Evolutionary conservation across 2,329 filamentous ascomycete species (phyloP).

Genomic region (Clonostachys sp.): DNA sequence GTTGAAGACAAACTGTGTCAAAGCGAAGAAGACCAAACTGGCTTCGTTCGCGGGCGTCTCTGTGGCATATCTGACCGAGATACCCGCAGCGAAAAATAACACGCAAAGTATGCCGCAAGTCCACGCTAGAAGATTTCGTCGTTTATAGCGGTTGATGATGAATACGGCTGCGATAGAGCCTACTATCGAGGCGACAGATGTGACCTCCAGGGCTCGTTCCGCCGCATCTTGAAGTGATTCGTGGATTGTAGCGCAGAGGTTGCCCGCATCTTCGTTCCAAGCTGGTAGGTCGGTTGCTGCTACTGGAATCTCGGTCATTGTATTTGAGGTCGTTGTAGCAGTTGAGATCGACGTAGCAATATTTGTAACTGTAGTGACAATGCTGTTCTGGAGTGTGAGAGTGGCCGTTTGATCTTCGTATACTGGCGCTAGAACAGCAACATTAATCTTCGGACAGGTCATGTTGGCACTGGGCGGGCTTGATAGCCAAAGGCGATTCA

Average conservation of each 20-base stretch:
- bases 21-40: slow-evolving; percentile 44
- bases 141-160: slow-evolving; percentile 39
- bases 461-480: slow-evolving; percentile 26
- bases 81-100: slow-evolving; percentile 43
- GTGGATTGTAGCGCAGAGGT: slow-evolving; percentile 47
- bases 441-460: slow-evolving; percentile 28
- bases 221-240: slow-evolving; percentile 42
- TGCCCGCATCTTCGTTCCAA: slow-evolving; percentile 44
- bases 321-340: too few relatives aligned
- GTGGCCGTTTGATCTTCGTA: slow-evolving; percentile 16
- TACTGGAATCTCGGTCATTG: too few relatives aligned
- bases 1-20: slow-evolving; percentile 51
- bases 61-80: slow-evolving; percentile 26
- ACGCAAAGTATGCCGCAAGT: slow-evolving; percentile 41
- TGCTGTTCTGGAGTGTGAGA: slow-evolving; percentile 32
- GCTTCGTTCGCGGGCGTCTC: slow-evolving; percentile 26
- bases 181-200: slow-evolving; percentile 44
- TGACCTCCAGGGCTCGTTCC: slow-evolving; percentile 44
- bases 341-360: slow-evolving; percentile 24
- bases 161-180: slow-evolving; percentile 44
- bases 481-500: slow-evolving; percentile 32
- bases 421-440: slow-evolving; percentile 6
- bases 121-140: slow-evolving; percentile 42
- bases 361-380: slow-evolving; percentile 16
- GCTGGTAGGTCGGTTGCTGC: slow-evolving; percentile 5